Evolutionary conservation across 208 protist species (phyloP).

Genomic region (Borovskyia barvae): DNA sequence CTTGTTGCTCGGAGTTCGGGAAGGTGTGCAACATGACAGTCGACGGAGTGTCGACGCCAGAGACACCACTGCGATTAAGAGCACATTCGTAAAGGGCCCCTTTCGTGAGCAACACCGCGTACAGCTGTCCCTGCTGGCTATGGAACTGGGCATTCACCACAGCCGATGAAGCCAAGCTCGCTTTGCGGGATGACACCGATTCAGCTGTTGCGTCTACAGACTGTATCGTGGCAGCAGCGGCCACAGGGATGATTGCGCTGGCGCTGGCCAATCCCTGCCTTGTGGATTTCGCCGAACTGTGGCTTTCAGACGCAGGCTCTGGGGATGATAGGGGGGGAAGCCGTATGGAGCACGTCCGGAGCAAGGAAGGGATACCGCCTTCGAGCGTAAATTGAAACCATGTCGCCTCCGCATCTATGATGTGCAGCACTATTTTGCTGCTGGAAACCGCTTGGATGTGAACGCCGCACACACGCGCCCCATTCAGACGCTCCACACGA

Average conservation of each 20-base stretch:
- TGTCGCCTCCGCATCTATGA: constrained; percentile 71
- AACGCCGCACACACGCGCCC: constrained; percentile 61
- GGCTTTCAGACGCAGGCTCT: background rate
- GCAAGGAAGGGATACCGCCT: constrained; percentile 15
- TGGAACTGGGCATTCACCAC: constrained; percentile 44
- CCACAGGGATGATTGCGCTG: background rate
- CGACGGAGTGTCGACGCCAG: background rate
- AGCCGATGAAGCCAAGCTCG: background rate
- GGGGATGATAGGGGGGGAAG: background rate
- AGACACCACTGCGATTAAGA: constrained; percentile 7
- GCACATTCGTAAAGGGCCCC: constrained; percentile 48
- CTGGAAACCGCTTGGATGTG: constrained; percentile 20
- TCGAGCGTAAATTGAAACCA: constrained; percentile 62
- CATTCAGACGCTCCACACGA: constrained; percentile 75
- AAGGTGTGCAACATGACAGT: constrained; percentile 47
- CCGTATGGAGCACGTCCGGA: constrained; percentile 8
- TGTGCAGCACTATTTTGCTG: constrained; percentile 45
- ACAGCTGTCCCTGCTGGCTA: constrained; percentile 38
- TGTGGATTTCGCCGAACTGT: background rate
- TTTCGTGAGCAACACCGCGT: constrained; percentile 62
- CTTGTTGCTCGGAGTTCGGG: constrained; percentile 11
- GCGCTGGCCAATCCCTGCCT: no score
- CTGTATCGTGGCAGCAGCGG: background rate
- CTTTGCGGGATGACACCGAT: background rate
- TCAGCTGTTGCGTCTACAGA: background rate